Evolutionary conservation across 1,139 yeast genomes (phyloP).

Genomic region (Kurtzmaniella quercitrusa): DNA sequence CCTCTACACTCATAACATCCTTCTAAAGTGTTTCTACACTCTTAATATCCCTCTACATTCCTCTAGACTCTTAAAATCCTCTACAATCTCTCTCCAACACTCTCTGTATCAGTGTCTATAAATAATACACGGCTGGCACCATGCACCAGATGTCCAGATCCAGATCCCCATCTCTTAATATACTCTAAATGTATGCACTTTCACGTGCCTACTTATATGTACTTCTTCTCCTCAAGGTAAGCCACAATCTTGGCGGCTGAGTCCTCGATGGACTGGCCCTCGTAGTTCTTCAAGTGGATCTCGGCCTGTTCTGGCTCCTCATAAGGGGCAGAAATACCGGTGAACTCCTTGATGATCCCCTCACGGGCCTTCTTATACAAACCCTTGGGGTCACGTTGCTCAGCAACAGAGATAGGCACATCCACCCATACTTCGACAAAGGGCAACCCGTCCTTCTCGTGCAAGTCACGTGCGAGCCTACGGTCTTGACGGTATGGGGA

Average conservation of each 20-base stretch:
- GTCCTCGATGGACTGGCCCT: conserved; percentile 66
- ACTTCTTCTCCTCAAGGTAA: conserved; percentile 57
- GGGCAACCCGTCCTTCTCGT: conserved; percentile 68
- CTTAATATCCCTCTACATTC: no score
- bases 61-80: no score
- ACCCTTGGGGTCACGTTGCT: conserved; percentile 95
- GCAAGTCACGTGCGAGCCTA: conserved; percentile 78
- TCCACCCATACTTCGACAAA: conserved; percentile 89
- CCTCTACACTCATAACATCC: no score
- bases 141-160: not conserved
- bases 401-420: conserved; percentile 91
- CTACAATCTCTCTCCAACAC: no score
- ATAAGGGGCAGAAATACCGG: conserved; percentile 94
- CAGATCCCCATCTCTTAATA: not conserved
- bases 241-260: conserved; percentile 70
- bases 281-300: conserved; percentile 70
- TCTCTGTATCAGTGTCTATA: not conserved
- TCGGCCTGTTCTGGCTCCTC: conserved; percentile 88
- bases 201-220: conserved; percentile 22
- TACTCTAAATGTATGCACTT: not conserved
- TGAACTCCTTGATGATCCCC: conserved; percentile 89
- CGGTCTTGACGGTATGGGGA: conserved; percentile 87
- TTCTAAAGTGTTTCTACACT: no score
- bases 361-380: conserved; percentile 94
- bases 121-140: not conserved